A percentile compares a stretch with the other conserved stretches of the same genome.
Conservation (phyloP, 192 early-diverging fungal species). For the Kickxella alabastrina region DNA sequence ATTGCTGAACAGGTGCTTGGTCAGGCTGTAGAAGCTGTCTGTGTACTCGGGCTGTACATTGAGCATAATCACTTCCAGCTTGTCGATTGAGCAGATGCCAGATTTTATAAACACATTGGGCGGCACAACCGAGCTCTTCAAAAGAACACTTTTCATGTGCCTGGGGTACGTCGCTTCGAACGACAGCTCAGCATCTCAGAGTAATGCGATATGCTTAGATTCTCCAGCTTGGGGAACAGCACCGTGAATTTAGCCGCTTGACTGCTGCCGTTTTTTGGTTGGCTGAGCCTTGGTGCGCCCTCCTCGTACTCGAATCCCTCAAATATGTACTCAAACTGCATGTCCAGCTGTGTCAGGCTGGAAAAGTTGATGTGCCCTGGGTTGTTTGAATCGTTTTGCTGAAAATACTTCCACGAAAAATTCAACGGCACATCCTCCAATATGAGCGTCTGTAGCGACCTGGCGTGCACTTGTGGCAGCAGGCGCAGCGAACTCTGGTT, state of each 20-base stretch:
- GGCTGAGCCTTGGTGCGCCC: too few relatives aligned
- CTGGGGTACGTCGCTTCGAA: background rate
- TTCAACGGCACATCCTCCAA: background rate
- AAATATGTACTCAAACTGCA: background rate
- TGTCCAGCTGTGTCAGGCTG: background rate
- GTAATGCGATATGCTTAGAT: background rate
- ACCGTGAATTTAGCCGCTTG: background rate
- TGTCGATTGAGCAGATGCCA: background rate
- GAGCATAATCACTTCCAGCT: background rate
- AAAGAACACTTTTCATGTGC: background rate
- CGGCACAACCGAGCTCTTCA: conserved; percentile 1
- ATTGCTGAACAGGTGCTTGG: background rate
- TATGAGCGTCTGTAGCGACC: background rate
- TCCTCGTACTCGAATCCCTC: background rate
- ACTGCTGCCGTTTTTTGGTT: background rate
- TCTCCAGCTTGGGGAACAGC: background rate
- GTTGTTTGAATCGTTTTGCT: background rate
- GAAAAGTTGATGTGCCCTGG: background rate
- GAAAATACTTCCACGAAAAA: background rate
- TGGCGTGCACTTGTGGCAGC: background rate
- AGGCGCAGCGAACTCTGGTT: background rate
- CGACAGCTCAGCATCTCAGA: conserved; percentile 1
- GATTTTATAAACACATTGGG: background rate
- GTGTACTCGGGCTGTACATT: background rate
- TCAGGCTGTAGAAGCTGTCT: background rate